Evolutionary conservation across 208 protist genomes (phyloP).

Genomic region (Acanthamoeba divionensis): DNA sequence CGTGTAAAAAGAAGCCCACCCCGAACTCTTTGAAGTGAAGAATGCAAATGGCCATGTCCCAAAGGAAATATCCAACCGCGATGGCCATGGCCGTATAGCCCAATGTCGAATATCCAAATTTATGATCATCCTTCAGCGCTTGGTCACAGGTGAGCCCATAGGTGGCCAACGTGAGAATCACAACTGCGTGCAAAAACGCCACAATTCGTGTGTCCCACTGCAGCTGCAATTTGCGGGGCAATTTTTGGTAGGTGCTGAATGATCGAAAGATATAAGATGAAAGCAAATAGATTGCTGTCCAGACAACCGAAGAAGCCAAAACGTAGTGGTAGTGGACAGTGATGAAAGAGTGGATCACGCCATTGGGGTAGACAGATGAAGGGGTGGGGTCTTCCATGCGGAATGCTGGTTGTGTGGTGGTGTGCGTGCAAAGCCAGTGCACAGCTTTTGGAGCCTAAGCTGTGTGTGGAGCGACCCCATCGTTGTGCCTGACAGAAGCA

Average conservation of each 20-base stretch:
- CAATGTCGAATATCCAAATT: background rate
- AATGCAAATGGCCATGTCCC: background rate
- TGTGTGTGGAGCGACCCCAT: too few species aligned
- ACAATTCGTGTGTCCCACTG: conserved; percentile 22
- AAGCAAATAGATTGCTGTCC: background rate
- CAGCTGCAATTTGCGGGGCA: background rate
- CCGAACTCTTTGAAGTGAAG: conserved; percentile 17
- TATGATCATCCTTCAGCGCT: background rate
- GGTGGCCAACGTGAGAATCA: background rate
- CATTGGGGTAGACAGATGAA: too few species aligned
- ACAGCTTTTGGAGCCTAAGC: too few species aligned
- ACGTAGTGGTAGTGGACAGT: background rate
- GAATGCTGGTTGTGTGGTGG: too few species aligned
- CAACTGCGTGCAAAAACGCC: background rate
- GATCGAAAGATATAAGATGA: background rate
- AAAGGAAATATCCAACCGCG: conserved; percentile 19
- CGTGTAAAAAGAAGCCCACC: conserved; percentile 20
- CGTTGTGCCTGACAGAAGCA: too few species aligned
- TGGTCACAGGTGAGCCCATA: background rate
- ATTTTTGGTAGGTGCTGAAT: background rate
- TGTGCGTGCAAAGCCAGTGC: too few species aligned
- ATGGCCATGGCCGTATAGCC: background rate
- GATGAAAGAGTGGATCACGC: too few species aligned
- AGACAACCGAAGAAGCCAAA: background rate
- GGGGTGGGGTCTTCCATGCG: too few species aligned